Evolutionary conservation across 1,284 basidiomycete species (phyloP).

Genomic region (Cryptococcus maquisensis): DNA sequence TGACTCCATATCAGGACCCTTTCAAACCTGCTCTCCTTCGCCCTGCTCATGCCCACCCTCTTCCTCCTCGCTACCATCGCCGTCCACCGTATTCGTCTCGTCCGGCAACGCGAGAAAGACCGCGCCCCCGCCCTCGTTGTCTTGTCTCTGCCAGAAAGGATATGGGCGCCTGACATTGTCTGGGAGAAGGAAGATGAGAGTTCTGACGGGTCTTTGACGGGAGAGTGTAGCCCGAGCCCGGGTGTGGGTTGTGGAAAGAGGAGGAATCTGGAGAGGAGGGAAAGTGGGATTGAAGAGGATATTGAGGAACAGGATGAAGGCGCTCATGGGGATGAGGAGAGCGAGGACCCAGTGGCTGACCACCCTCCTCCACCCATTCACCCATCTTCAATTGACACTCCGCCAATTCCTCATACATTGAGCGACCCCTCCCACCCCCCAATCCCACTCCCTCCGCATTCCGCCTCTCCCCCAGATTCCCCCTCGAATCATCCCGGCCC

Average conservation of each 20-base stretch:
- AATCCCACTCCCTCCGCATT: not conserved
- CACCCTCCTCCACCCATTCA: not conserved
- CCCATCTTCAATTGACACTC: not conserved
- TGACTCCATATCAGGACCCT: slow-evolving; percentile 29
- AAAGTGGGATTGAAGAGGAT: not conserved
- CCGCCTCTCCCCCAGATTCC: not conserved
- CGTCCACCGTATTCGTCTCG: slow-evolving; percentile 39
- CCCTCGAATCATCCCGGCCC: not conserved
- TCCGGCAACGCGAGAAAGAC: slow-evolving; percentile 46
- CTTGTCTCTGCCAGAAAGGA: slow-evolving; percentile 44
- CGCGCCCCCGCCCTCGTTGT: slow-evolving; percentile 46
- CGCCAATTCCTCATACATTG: not conserved
- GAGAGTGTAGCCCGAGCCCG: not conserved
- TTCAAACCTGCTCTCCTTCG: slow-evolving; percentile 41
- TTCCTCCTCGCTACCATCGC: slow-evolving; percentile 44
- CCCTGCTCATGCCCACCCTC: slow-evolving; percentile 43
- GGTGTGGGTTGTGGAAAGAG: not conserved
- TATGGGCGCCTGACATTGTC: slow-evolving; percentile 48
- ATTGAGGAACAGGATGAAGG: not conserved
- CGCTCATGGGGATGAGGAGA: not conserved
- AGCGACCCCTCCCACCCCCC: not conserved
- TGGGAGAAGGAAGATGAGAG: slow-evolving; percentile 48
- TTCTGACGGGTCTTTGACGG: slow-evolving; percentile 8
- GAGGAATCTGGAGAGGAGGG: slow-evolving; percentile 3
- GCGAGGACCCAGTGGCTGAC: not conserved